Evolutionary conservation across 2,329 filamentous ascomycete species (phyloP), one percentile per base, ranked within the genome.

Genomic region (Claviceps africana): DNA sequence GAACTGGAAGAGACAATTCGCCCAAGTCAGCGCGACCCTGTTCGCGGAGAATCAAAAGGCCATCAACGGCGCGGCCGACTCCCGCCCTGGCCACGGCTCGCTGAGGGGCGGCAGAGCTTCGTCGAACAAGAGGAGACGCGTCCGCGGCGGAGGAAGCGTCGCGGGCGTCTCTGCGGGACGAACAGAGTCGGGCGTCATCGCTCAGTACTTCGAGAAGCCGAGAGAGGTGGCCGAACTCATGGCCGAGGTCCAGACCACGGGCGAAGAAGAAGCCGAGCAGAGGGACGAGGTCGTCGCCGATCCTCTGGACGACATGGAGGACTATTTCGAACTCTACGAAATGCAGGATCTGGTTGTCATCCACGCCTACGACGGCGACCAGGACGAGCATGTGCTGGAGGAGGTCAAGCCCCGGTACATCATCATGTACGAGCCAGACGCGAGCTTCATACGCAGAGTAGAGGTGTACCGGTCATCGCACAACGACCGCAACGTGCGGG

Each of bases 341-440:
- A 93, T 94, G 82, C 79, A 88, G 59, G 87, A 95, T 58, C 73
- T 97, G 21, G 77, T 97, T 13, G 81, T 95, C 42, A 76, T 97
- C 19, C 93, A 97, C 65, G 86, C 93, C 1, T 98, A 95, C 65
- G 89, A 95, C 54, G 90, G 90, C 11, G 93, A 97, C 64, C 85
- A 91, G 72, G 93, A 98, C 65, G 93, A 97, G 64, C 88, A 95
- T 65, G 78, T 97, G n/a, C 77, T 98, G 1, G 91, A 98, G 65
- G 93, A 98, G 68, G 77, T 93, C 53, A 89, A 87, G 62, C 93
- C 93, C 35, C 83, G 87, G 55, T 96, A 96, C 67, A 88, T 98
- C 54, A 86, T 98, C 70, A 97, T 98, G 93, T 98, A 96, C 67
- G 93, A 97, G 65, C 91, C 93, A 1, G 89, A 97, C 58, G 82